Evolutionary conservation across 768 basidiomycete genomes (phyloP).

Genomic region (Mycena floridula): DNA sequence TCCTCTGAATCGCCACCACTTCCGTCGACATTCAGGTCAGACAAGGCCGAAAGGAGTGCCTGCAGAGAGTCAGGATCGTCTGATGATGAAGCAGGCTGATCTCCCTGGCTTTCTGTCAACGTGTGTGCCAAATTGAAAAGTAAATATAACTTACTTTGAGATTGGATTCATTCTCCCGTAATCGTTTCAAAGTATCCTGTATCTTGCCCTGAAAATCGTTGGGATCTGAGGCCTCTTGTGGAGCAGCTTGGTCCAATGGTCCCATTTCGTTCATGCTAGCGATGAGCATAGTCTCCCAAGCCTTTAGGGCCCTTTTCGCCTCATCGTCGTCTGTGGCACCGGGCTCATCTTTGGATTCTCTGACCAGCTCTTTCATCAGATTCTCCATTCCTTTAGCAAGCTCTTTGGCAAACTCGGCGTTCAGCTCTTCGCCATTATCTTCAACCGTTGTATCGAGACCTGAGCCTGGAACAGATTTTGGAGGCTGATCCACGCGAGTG

Average conservation of each 20-base stretch:
- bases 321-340: conserved; percentile 17
- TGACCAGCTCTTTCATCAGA: conserved; percentile 38
- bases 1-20: conserved; percentile 28
- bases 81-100: conserved; percentile 8
- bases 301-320: conserved; percentile 35
- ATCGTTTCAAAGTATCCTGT: conserved; percentile 65
- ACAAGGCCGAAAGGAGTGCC: conserved; percentile 44
- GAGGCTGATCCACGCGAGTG: conserved; percentile 39
- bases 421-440: conserved; percentile 30
- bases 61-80: conserved; percentile 36
- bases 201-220: conserved; percentile 63
- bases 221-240: conserved; percentile 7
- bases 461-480: conserved; percentile 29
- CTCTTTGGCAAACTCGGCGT: conserved; percentile 38
- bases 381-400: conserved; percentile 45
- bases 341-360: conserved; percentile 19
- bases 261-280: conserved; percentile 49
- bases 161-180: conserved; percentile 61
- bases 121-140: no score
- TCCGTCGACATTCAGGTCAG: conserved; percentile 26
- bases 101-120: neutral
- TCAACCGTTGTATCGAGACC: conserved; percentile 18
- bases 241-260: conserved; percentile 13
- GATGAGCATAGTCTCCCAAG: conserved; percentile 68
- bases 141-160: conserved; percentile 30